Evolutionary conservation across 192 early-diverging fungal genomes (phyloP), one percentile per base, ranked within the genome.

Genomic region (Pecoramyces ruminantium): DNA sequence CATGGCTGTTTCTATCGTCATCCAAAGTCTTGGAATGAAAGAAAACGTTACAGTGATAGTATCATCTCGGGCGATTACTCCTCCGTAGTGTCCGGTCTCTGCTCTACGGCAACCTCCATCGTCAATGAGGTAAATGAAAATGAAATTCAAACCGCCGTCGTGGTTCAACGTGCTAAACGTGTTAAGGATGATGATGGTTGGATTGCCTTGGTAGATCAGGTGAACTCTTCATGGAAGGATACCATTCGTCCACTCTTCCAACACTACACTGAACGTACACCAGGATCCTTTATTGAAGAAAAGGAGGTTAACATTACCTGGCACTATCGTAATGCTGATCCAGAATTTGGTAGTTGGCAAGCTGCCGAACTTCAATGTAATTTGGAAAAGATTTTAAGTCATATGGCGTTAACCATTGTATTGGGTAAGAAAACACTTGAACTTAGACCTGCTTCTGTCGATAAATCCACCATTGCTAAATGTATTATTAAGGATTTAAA

Each of bases 221-320:
- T 94, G 0, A 96, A 99, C 85, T 90, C 93, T 29, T 89, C 92
- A 39, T 99, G 97, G 97, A 91, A 94, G 58, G 92, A 93, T 38
- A 94, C 95, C 13, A 96, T 98, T 82, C 88, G 92, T 28, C 97
- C 97, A 16, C 83, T 99, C 40, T 97, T 99, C 89, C 90, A 96
- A 85, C 96, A 99, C 86, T 99, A 99, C 85, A 93, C 92, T 0
- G 97, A 97, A 81, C 93, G 98, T 78, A 99, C 98, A 15, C 98
- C 97, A 0, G 97, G 97, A 3, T 93, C 92, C 25, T 97, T 96
- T 80, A 95, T 99, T 85, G 98, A 99, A 88, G 95, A 97, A 83
- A 99, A 99, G 89, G 97, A 99, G 84, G 92, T 98, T 79, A 97
- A 97, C 82, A 80, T 99, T 30, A 98, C 97, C 16, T 99, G 97